phyloP scores from a whole-genome alignment of 2,329 filamentous ascomycete genomes.

The Alternaria sp. region DNA sequence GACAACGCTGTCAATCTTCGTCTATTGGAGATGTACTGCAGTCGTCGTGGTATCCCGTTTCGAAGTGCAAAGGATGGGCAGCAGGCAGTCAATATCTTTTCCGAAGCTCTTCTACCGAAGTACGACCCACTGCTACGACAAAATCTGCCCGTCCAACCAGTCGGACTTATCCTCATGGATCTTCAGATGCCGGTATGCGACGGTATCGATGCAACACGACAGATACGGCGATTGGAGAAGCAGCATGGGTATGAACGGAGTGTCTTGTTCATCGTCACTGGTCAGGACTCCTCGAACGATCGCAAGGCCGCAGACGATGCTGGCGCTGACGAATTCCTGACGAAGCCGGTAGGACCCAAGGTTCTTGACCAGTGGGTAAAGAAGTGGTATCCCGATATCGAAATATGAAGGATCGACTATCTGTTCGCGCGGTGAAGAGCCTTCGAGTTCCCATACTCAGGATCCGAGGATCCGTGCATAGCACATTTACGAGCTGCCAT shows the following conservation, averaged over 20 bases:
- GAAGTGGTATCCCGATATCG: conserved; percentile 27
- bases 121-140: conserved; percentile 12
- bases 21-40: conserved; percentile 57
- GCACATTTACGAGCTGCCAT: neutral
- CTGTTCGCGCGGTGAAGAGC: neutral
- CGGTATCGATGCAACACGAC: conserved; percentile 43
- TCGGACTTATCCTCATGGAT: conserved; percentile 51
- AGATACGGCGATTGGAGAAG: conserved; percentile 44
- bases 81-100: conserved; percentile 49
- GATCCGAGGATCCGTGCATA: neutral
- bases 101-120: conserved; percentile 8
- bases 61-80: conserved; percentile 49
- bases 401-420: neutral
- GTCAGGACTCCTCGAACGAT: conserved; percentile 39
- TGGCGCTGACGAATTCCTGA: conserved; percentile 39
- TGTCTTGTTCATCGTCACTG: conserved; percentile 45
- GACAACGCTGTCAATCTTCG: conserved; percentile 56
- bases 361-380: conserved; percentile 30
- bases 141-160: conserved; percentile 12
- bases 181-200: conserved; percentile 51
- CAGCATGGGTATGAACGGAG: conserved; percentile 26
- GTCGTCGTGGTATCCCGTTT: conserved; percentile 48
- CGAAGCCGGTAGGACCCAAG: conserved; percentile 43
- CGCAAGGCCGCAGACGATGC: conserved; percentile 30
- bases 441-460: neutral